Evolutionary conservation across 2,329 filamentous ascomycete genomes (phyloP).

Genomic region (Thelonectria discophora): DNA sequence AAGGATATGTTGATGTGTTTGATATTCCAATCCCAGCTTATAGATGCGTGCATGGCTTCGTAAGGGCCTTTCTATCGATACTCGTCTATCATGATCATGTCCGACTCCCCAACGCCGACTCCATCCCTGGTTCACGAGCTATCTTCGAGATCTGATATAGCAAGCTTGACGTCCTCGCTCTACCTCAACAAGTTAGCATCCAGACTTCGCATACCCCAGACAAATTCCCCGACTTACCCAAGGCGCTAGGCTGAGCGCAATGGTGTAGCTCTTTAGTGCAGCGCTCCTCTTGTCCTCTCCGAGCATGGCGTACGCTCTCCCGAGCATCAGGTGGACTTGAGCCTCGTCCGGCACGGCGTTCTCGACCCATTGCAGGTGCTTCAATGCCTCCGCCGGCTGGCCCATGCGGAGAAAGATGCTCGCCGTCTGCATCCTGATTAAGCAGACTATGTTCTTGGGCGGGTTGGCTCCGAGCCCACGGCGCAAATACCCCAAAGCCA

Average conservation of each 20-base stretch:
- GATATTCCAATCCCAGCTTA: background rate
- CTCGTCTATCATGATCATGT: background rate
- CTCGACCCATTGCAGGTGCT: constrained; percentile 12
- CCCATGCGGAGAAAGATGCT: constrained; percentile 13
- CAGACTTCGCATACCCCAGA: background rate
- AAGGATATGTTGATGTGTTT: too few relatives aligned
- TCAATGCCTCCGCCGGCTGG: constrained; percentile 12
- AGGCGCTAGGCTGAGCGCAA: constrained; percentile 20
- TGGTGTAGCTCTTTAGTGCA: constrained; percentile 17
- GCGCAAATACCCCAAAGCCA: constrained; percentile 17
- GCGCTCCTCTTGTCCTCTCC: constrained; percentile 11
- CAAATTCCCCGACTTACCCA: constrained; percentile 14
- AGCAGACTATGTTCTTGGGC: constrained; percentile 9
- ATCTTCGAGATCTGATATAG: constrained; percentile 12
- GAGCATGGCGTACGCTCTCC: constrained; percentile 16
- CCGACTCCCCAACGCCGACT: background rate
- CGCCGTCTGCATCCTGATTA: constrained; percentile 21
- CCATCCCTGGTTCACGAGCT: background rate
- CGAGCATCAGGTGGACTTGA: constrained; percentile 20
- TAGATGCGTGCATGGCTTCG: background rate
- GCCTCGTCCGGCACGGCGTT: constrained; percentile 13
- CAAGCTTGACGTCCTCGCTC: constrained; percentile 19
- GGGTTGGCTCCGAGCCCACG: constrained; percentile 14
- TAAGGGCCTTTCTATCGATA: background rate
- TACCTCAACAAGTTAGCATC: constrained; percentile 16